phyloP scores from a whole-genome alignment of 2,329 filamentous ascomycete genomes.

The Pleurostoma richardsiae region DNA sequence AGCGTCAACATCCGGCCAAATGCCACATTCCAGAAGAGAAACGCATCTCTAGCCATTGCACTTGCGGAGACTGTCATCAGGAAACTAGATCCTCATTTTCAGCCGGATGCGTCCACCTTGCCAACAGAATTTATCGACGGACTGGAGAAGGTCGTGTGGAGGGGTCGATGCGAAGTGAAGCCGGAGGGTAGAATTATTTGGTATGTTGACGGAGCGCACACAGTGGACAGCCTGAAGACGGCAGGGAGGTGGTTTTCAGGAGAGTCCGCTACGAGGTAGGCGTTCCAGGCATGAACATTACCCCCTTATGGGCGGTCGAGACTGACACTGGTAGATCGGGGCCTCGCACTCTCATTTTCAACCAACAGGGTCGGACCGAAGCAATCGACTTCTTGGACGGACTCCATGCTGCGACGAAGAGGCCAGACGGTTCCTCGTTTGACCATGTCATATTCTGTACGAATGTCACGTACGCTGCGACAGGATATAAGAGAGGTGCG shows the following conservation, averaged over 20 bases:
- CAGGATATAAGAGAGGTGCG: slow-evolving; percentile 42
- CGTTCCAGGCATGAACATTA: not conserved
- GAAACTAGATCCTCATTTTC: not conserved
- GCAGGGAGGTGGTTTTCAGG: slow-evolving; percentile 77
- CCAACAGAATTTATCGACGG: slow-evolving; percentile 65
- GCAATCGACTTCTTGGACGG: slow-evolving; percentile 48
- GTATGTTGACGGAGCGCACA: slow-evolving; percentile 94
- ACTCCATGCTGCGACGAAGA: slow-evolving; percentile 31
- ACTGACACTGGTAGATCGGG: slow-evolving; percentile 19
- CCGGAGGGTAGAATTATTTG: slow-evolving; percentile 58
- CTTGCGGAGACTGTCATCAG: slow-evolving; percentile 44
- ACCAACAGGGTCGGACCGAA: slow-evolving; percentile 64
- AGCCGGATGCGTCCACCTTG: slow-evolving; percentile 24
- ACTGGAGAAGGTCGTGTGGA: slow-evolving; percentile 68
- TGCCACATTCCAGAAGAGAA: slow-evolving; percentile 54
- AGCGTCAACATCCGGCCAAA: slow-evolving; percentile 44
- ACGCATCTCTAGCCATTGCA: slow-evolving; percentile 42
- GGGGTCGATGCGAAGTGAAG: slow-evolving; percentile 70
- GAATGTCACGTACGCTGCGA: slow-evolving; percentile 37
- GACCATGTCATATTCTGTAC: slow-evolving; percentile 49
- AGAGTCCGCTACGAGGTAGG: slow-evolving; percentile 27
- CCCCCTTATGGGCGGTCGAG: not conserved
- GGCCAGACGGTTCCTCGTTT: slow-evolving; percentile 40
- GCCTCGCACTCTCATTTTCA: slow-evolving; percentile 70
- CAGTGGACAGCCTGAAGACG: slow-evolving; percentile 78